Conservation (phyloP, 2,329 filamentous ascomycete species). For the Alternaria gaisen region DNA sequence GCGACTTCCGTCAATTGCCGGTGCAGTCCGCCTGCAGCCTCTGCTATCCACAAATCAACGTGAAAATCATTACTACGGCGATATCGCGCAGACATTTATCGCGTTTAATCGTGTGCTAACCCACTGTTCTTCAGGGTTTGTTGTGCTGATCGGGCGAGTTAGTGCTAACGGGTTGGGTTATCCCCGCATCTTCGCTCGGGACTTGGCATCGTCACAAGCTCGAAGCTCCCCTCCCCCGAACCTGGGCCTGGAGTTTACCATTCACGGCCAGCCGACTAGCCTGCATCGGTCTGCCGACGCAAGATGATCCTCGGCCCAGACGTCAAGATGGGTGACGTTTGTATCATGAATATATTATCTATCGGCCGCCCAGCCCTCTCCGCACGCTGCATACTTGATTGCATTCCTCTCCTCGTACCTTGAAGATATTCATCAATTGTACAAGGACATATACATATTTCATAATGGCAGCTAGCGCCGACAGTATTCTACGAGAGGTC, state of each 20-base stretch:
- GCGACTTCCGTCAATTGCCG: slow-evolving; percentile 38
- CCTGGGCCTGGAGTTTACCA: slow-evolving; percentile 36
- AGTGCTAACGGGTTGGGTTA: slow-evolving; percentile 8
- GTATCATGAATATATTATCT: slow-evolving; percentile 40
- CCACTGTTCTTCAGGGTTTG: slow-evolving; percentile 14
- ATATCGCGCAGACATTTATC: slow-evolving; percentile 6
- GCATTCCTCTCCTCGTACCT: slow-evolving; percentile 27
- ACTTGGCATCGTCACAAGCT: slow-evolving; percentile 51
- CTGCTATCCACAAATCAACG: slow-evolving; percentile 23
- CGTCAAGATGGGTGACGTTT: slow-evolving; percentile 46
- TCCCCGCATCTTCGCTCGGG: slow-evolving; percentile 37
- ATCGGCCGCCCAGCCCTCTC: slow-evolving; percentile 34
- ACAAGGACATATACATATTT: slow-evolving; percentile 12
- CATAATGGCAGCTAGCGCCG: slow-evolving; percentile 60
- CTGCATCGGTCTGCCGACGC: slow-evolving; percentile 30
- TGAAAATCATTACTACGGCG: slow-evolving; percentile 18
- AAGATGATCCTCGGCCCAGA: slow-evolving; percentile 48
- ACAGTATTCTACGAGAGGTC: slow-evolving; percentile 86
- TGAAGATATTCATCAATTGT: slow-evolving; percentile 16
- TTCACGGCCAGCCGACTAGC: slow-evolving; percentile 42
- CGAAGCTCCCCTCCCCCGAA: slow-evolving; percentile 42
- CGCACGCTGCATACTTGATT: slow-evolving; percentile 37
- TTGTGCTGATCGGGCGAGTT: slow-evolving; percentile 28
- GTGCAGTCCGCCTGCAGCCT: slow-evolving; percentile 32
- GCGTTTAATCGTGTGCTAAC: slow-evolving; percentile 6